A percentile compares a stretch with the other conserved stretches of the same genome.
Conservation (phyloP, 257 asterid genomes). For the Solanum chiquidenum region DNA sequence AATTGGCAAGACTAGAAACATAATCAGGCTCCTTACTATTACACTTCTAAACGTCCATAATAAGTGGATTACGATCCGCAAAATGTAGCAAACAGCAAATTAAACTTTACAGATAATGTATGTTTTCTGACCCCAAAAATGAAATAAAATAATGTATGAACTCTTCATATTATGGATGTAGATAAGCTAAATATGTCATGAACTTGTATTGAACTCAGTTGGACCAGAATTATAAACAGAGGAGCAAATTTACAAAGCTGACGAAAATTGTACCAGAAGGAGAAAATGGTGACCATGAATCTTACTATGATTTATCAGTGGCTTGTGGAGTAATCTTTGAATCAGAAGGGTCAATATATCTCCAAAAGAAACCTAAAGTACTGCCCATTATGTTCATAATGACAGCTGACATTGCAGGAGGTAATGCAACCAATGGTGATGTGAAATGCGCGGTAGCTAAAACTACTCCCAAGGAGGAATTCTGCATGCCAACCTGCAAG, state of each 20-base stretch:
- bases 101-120: background rate
- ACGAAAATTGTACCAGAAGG: background rate
- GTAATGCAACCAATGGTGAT: slow-evolving; percentile 71
- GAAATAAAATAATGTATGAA: too few species aligned
- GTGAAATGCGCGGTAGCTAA: slow-evolving; percentile 75
- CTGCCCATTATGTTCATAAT: slow-evolving; percentile 92
- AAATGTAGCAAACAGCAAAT: background rate
- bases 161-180: background rate
- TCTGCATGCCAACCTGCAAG: slow-evolving; percentile 90
- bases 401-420: slow-evolving; percentile 78
- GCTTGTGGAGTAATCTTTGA: slow-evolving; percentile 7
- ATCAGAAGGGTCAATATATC: slow-evolving; percentile 42
- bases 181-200: background rate
- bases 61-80: background rate
- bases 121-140: background rate
- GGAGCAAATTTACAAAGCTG: background rate
- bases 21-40: too few species aligned
- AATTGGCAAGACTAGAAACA: too few species aligned
- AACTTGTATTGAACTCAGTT: background rate
- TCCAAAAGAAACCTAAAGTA: slow-evolving; percentile 75
- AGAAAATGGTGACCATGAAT: background rate
- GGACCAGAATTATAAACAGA: background rate
- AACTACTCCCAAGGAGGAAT: slow-evolving; percentile 89
- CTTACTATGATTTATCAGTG: background rate
- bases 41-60: too few species aligned